A percentile compares a stretch with the other conserved stretches of the same genome.
Evolutionary conservation across 23 red algal genomes (phyloP).

Genomic region (Gracilaria caudata): DNA sequence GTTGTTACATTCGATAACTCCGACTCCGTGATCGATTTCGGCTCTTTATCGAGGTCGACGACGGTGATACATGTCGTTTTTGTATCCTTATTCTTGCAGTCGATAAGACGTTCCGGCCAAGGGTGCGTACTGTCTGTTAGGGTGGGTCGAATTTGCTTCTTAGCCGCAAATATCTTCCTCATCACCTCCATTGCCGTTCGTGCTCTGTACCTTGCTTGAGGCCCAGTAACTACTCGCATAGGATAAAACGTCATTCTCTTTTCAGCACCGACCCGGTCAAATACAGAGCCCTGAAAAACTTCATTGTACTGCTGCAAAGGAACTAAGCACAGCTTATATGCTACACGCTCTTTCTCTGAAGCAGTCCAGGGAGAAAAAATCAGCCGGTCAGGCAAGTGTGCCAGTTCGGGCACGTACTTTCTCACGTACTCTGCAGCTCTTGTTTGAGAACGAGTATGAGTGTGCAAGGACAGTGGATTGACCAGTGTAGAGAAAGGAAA

Average conservation of each 20-base stretch:
- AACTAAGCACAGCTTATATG: conserved; percentile 16
- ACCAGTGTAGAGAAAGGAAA: conserved; percentile 89
- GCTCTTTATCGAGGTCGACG: not conserved
- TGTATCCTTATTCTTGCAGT: not conserved
- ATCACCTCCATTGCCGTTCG: conserved; percentile 80
- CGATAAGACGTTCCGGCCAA: not conserved
- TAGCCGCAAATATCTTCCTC: conserved; percentile 67
- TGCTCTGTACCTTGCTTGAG: conserved; percentile 67
- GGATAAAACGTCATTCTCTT: conserved; percentile 59
- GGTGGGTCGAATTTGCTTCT: conserved; percentile 10
- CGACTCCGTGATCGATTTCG: not conserved
- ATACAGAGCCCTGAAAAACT: not conserved
- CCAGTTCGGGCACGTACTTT: conserved; percentile 86
- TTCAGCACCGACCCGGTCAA: not conserved
- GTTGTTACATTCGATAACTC: not conserved
- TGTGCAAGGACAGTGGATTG: conserved; percentile 75
- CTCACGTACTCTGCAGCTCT: conserved; percentile 74
- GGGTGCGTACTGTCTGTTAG: not conserved
- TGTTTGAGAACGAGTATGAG: conserved; percentile 45
- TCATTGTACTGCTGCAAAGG: conserved; percentile 22
- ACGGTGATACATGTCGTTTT: not conserved
- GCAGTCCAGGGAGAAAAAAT: conserved; percentile 86
- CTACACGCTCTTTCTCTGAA: conserved; percentile 40
- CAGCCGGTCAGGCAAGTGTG: conserved; percentile 59
- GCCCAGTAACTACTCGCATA: conserved; percentile 63